phyloP scores from a whole-genome alignment of 2,329 filamentous ascomycete genomes.

The Penicillium sp. region DNA sequence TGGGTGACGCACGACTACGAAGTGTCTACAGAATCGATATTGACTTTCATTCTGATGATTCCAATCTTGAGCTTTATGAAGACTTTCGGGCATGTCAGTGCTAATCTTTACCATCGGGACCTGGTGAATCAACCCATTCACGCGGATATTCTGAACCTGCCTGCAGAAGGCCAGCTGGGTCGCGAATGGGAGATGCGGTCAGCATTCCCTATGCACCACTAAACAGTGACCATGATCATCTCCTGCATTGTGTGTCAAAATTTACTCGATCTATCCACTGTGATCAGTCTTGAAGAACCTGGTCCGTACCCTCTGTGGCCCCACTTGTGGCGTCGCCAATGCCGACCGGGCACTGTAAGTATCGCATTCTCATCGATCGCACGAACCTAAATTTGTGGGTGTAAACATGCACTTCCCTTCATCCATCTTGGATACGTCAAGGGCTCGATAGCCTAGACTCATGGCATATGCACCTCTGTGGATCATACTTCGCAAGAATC shows the following conservation, averaged over 20 bases:
- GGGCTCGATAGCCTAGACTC: too few species aligned
- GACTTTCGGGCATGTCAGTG: neutral
- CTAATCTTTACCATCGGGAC: neutral
- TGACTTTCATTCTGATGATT: too few species aligned
- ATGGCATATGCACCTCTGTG: too few species aligned
- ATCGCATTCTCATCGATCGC: neutral
- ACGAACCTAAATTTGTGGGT: neutral
- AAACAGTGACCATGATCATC: neutral
- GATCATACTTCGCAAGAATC: too few species aligned
- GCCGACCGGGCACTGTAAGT: neutral
- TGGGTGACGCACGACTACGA: neutral
- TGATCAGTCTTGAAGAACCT: neutral
- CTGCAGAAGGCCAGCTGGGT: neutral
- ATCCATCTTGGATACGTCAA: too few species aligned
- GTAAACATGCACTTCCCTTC: neutral
- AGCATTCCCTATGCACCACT: neutral
- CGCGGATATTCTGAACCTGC: too few species aligned
- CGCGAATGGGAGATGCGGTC: neutral
- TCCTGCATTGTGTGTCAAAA: neutral
- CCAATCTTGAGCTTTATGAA: too few species aligned
- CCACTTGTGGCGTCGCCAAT: neutral
- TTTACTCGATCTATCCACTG: neutral
- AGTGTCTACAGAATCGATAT: too few species aligned
- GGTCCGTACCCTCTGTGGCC: neutral
- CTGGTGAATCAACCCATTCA: too few species aligned